phyloP scores from a whole-genome alignment of 805 yeast species.

The Saccharomyces kudriavzevii region DNA sequence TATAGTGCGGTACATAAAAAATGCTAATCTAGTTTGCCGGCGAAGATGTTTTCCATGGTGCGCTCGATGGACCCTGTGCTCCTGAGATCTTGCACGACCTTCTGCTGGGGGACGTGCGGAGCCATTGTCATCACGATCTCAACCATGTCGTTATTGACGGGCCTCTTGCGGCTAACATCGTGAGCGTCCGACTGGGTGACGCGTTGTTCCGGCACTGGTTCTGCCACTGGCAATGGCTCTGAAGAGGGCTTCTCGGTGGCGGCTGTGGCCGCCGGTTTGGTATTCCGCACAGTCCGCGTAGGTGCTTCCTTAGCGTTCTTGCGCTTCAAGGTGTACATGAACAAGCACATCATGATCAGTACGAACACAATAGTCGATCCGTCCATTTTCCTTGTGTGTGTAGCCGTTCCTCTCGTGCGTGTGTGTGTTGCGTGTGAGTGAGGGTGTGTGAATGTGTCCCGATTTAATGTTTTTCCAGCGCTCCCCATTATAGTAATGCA shows the following conservation, averaged over 20 bases:
- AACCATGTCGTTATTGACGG: slow-evolving; percentile 64
- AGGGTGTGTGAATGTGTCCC: background rate
- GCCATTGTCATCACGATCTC: slow-evolving; percentile 79
- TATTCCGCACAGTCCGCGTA: background rate
- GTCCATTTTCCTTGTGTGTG: background rate
- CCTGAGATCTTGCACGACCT: slow-evolving; percentile 65
- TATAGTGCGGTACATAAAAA: background rate
- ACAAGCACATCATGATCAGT: background rate
- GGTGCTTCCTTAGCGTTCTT: background rate
- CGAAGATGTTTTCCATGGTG: slow-evolving; percentile 49
- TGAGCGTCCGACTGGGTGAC: slow-evolving; percentile 2
- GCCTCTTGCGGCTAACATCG: slow-evolving; percentile 31
- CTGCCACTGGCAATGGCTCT: slow-evolving; percentile 9
- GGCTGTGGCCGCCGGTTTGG: background rate
- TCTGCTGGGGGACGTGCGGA: slow-evolving; percentile 60
- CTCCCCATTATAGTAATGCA: background rate
- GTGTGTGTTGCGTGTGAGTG: background rate
- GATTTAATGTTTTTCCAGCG: background rate
- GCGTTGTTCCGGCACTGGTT: slow-evolving; percentile 3
- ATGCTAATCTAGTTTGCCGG: background rate
- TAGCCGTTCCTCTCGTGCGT: background rate
- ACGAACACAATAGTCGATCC: background rate
- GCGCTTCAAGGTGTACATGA: background rate
- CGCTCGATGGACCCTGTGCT: slow-evolving; percentile 72
- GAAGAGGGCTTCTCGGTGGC: background rate